Percentiles rank a stretch among this genome's conserved stretches.
phyloP scores from a whole-genome alignment of 2,329 filamentous ascomycete genomes.

The Penicillium hesseltinei region DNA sequence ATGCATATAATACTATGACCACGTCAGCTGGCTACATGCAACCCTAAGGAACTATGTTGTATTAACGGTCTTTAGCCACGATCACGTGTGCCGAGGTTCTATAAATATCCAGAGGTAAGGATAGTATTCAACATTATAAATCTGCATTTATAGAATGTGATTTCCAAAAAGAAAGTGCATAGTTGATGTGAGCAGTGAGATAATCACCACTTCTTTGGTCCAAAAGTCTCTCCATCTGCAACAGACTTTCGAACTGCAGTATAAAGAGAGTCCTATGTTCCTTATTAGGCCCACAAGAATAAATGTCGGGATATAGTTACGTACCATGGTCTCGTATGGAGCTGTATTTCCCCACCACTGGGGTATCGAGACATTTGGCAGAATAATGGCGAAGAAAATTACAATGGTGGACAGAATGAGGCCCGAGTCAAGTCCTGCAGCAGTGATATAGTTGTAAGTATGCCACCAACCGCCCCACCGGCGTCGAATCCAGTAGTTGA shows the following conservation, averaged over 20 bases:
- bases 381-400: constrained; percentile 65
- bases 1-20: neutral
- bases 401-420: constrained; percentile 63
- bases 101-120: neutral
- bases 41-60: neutral
- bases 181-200: too few species aligned
- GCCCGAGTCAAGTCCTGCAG: constrained; percentile 48
- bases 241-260: constrained; percentile 19
- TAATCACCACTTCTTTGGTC: constrained; percentile 11
- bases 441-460: constrained; percentile 42
- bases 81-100: neutral
- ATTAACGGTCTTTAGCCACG: neutral
- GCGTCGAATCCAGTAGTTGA: constrained; percentile 38
- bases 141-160: too few species aligned
- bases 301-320: neutral
- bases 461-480: constrained; percentile 40
- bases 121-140: neutral
- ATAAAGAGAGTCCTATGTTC: constrained; percentile 10
- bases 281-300: neutral
- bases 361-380: constrained; percentile 55
- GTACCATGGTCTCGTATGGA: constrained; percentile 26
- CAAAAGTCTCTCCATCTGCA: constrained; percentile 13
- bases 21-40: neutral
- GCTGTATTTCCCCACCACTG: constrained; percentile 58
- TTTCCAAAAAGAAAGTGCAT: neutral